Evolutionary conservation across 1,284 basidiomycete genomes (phyloP).

Genomic region (Papiliotrema flavescens): DNA sequence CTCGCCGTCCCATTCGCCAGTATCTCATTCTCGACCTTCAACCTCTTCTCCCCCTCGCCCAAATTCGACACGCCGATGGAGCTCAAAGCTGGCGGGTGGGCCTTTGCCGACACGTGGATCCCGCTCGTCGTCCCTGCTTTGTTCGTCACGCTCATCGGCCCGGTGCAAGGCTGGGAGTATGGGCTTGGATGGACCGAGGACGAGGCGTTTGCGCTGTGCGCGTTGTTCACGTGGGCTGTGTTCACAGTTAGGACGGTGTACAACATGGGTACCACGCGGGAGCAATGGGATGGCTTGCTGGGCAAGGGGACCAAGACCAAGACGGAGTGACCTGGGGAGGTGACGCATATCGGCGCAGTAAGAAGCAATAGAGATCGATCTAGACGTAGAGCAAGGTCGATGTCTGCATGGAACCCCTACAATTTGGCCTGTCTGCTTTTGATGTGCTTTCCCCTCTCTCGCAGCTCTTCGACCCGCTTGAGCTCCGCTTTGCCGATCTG

Average conservation of each 20-base stretch:
- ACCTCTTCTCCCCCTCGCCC: slow-evolving; percentile 37
- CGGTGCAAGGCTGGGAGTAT: slow-evolving; percentile 34
- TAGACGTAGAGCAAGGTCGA: background rate
- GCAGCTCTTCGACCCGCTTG: slow-evolving; percentile 48
- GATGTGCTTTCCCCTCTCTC: slow-evolving; percentile 16
- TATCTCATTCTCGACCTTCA: slow-evolving; percentile 34
- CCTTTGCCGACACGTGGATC: slow-evolving; percentile 41
- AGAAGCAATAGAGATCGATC: too few relatives aligned
- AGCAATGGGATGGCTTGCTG: slow-evolving; percentile 13
- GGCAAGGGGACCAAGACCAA: slow-evolving; percentile 22
- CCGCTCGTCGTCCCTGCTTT: slow-evolving; percentile 36
- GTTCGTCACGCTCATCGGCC: slow-evolving; percentile 38
- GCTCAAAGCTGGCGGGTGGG: slow-evolving; percentile 42
- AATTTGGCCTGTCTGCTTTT: slow-evolving; percentile 9
- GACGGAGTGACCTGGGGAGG: slow-evolving; percentile 9
- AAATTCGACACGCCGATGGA: slow-evolving; percentile 38
- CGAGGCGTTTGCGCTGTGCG: slow-evolving; percentile 35
- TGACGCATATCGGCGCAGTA: too few relatives aligned
- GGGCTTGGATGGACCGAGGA: slow-evolving; percentile 27
- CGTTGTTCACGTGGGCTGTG: slow-evolving; percentile 17
- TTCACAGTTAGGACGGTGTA: slow-evolving; percentile 35
- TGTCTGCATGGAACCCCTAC: background rate
- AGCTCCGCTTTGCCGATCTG: slow-evolving; percentile 87
- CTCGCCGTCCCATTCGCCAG: slow-evolving; percentile 44
- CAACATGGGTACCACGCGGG: slow-evolving; percentile 31